Conservation (phyloP, 208 protist genomes). For the Tritrichomonas foetus region DNA sequence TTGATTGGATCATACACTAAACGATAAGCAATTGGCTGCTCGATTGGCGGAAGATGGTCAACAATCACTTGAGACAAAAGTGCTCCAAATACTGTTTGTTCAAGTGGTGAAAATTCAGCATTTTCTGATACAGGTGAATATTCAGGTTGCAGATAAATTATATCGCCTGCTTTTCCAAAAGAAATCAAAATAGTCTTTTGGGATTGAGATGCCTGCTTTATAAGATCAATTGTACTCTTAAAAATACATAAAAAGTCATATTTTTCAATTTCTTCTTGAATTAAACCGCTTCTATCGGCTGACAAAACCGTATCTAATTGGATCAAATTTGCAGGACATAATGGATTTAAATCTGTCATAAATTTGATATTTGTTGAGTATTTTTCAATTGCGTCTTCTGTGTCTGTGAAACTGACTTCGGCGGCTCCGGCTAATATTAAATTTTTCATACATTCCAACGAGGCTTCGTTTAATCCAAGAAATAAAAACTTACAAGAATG, state of each 20-base stretch:
- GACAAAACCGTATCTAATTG: background rate
- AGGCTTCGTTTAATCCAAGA: background rate
- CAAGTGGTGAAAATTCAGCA: too few relatives aligned
- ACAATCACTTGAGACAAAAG: conserved; percentile 12
- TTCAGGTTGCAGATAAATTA: background rate
- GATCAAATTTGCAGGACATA: background rate
- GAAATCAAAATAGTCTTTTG: background rate
- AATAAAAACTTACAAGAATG: background rate
- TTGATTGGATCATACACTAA: background rate
- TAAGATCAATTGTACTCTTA: background rate
- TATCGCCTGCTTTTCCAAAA: background rate
- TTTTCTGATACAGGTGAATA: background rate
- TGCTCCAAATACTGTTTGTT: background rate
- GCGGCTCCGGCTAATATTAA: background rate
- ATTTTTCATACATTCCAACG: conserved; percentile 38
- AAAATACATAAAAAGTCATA: background rate
- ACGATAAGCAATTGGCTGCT: background rate
- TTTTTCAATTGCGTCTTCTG: background rate
- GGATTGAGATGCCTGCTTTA: background rate
- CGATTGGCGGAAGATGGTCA: background rate
- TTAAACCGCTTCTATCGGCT: background rate
- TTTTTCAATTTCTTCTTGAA: background rate
- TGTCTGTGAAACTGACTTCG: background rate
- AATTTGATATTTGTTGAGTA: background rate
- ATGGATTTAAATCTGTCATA: background rate